Evolutionary conservation across 768 basidiomycete species (phyloP).

Genomic region (Tremella fuciformis): DNA sequence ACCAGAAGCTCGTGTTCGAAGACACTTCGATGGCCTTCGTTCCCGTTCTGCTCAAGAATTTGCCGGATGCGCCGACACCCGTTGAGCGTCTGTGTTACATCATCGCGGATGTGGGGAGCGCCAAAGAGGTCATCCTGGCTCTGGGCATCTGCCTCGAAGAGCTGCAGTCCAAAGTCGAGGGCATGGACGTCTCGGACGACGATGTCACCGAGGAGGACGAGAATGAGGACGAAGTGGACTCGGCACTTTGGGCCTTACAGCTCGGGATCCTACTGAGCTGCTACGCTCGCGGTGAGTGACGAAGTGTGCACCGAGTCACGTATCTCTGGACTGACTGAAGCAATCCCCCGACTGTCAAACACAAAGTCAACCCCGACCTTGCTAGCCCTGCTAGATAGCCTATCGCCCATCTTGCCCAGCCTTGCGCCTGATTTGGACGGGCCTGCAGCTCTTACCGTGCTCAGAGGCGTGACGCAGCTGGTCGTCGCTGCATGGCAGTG

Average conservation of each 20-base stretch:
- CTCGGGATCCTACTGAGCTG: neutral
- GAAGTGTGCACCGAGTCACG: neutral
- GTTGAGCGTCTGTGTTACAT: neutral
- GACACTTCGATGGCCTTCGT: slow-evolving; percentile 16
- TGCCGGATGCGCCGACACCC: neutral
- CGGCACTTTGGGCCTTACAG: neutral
- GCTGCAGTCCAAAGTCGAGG: slow-evolving; percentile 23
- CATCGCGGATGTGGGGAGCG: slow-evolving; percentile 7
- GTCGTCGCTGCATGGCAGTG: slow-evolving; percentile 11
- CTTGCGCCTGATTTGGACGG: slow-evolving; percentile 16
- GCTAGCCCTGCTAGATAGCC: slow-evolving; percentile 16
- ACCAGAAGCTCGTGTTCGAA: neutral
- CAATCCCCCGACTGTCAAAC: slow-evolving; percentile 14
- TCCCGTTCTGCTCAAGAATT: slow-evolving; percentile 25
- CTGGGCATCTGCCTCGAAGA: slow-evolving; percentile 24
- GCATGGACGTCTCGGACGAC: slow-evolving; percentile 17
- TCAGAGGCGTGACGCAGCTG: slow-evolving; percentile 6
- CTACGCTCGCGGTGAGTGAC: slow-evolving; percentile 8
- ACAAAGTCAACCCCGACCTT: slow-evolving; percentile 32
- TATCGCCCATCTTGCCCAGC: slow-evolving; percentile 13
- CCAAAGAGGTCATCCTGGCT: slow-evolving; percentile 28
- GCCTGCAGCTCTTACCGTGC: slow-evolving; percentile 6
- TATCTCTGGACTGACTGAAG: neutral
- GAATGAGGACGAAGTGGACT: slow-evolving; percentile 7
- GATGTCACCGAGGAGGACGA: slow-evolving; percentile 13